These are phyloP conservation scores for Sporobolomyces roseus DNA, from an alignment of 768 basidiomycete genomes.

Conservation along the genomic window DNA sequence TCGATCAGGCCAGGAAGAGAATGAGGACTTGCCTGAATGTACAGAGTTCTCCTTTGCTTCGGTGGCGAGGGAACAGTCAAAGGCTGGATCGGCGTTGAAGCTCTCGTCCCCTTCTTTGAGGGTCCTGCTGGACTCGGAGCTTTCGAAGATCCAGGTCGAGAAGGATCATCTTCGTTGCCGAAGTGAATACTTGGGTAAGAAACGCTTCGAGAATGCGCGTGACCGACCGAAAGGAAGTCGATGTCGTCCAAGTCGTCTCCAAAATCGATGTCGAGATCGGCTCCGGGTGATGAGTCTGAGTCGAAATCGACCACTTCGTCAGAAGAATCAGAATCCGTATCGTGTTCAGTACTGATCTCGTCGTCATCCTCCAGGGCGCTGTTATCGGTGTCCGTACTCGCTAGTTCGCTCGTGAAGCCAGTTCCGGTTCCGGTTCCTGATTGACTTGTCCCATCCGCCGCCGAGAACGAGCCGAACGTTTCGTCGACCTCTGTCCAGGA, in stretches of 20 bases:
- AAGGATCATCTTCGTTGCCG: slow-evolving; percentile 40
- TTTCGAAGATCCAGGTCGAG: slow-evolving; percentile 16
- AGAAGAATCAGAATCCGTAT: slow-evolving; percentile 22
- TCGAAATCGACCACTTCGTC: slow-evolving; percentile 23
- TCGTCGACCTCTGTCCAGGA: slow-evolving; percentile 44
- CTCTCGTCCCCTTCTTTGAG: not conserved
- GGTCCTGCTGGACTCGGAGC: not conserved
- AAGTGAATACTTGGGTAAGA: slow-evolving; percentile 46
- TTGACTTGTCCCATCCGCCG: not conserved
- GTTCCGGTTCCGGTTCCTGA: slow-evolving; percentile 14
- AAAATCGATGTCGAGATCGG: slow-evolving; percentile 42
- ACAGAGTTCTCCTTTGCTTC: slow-evolving; percentile 42
- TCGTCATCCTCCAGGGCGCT: not conserved
- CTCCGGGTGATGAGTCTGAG: slow-evolving; percentile 28
- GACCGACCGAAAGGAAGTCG: slow-evolving; percentile 43
- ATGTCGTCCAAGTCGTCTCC: slow-evolving; percentile 41
- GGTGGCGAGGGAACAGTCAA: not conserved
- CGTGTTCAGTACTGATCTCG: slow-evolving; percentile 8
- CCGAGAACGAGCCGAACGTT: slow-evolving; percentile 2
- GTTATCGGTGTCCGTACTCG: slow-evolving; percentile 1
- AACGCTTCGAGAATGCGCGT: slow-evolving; percentile 35
- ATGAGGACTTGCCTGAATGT: slow-evolving; percentile 37
- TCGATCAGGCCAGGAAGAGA: not conserved
- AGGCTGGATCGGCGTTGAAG: slow-evolving; percentile 5
- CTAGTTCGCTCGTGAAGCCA: slow-evolving; percentile 25